Conservation (phyloP, 164 flowering plant genomes). For the Nymphaea colorata region DNA sequence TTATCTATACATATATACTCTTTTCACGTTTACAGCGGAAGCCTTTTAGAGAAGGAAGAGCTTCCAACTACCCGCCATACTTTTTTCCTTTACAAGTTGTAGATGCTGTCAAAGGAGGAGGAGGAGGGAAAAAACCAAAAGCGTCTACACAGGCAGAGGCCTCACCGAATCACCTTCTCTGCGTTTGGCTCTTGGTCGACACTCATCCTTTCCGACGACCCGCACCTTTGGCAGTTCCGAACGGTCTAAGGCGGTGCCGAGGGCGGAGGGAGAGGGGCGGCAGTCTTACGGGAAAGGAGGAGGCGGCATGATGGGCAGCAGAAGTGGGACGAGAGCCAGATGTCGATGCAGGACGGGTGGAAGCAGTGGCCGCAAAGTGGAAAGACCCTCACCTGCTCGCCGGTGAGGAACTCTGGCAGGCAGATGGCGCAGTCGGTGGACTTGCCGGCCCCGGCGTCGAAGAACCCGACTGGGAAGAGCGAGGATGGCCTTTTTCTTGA, state of each 20-base stretch:
- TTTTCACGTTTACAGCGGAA: too few relatives aligned
- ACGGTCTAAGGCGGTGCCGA: neutral
- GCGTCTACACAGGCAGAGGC: constrained; percentile 20
- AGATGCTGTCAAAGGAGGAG: neutral
- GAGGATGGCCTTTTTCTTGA: constrained; percentile 67
- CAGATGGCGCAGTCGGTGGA: constrained; percentile 77
- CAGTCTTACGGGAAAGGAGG: constrained; percentile 15
- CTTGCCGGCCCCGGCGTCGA: constrained; percentile 20
- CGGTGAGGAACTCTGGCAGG: constrained; percentile 58
- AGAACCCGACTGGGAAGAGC: constrained; percentile 42
- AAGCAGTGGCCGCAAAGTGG: constrained; percentile 87
- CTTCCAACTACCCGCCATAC: neutral
- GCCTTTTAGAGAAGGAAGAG: neutral
- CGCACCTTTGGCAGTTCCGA: constrained; percentile 10
- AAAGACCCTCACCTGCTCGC: constrained; percentile 64
- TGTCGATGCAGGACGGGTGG: constrained; percentile 74
- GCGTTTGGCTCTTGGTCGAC: constrained; percentile 19
- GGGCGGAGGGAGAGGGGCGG: neutral
- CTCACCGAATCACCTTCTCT: constrained; percentile 25
- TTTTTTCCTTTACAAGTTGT: neutral
- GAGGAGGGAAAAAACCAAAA: neutral
- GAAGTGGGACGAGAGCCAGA: constrained; percentile 73
- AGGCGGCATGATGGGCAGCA: constrained; percentile 88
- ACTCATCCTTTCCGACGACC: constrained; percentile 27
- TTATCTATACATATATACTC: too few relatives aligned